Percentiles rank a stretch among this genome's conserved stretches.
These are phyloP conservation scores for Diutina siamensis DNA, from an alignment of 1,139 yeast species.

Conservation along the genomic window DNA sequence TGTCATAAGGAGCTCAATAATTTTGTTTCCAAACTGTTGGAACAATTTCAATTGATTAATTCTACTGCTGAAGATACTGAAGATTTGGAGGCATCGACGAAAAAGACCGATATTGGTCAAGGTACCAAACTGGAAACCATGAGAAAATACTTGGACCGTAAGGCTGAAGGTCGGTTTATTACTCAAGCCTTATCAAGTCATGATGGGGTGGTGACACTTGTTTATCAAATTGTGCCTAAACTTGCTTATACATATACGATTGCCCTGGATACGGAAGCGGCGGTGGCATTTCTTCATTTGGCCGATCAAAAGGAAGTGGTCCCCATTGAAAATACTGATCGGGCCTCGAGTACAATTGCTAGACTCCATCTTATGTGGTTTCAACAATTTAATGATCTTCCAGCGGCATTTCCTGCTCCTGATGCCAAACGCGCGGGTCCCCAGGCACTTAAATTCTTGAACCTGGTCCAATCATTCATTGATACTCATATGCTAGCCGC, in stretches of 20 bases:
- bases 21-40: neutral
- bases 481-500: neutral
- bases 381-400: neutral
- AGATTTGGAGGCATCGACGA: neutral
- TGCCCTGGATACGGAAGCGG: conserved; percentile 1
- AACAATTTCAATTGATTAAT: conserved; percentile 2
- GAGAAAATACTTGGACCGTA: neutral
- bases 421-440: neutral
- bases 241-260: neutral
- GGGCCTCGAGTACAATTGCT: neutral
- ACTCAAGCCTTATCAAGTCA: neutral
- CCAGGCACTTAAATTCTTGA: neutral
- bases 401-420: neutral
- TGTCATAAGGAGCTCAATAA: neutral
- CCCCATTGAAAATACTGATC: neutral
- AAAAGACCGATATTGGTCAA: neutral
- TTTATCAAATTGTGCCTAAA: neutral
- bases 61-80: conserved; percentile 2
- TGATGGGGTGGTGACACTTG: neutral
- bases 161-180: conserved; percentile 1
- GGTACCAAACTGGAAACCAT: neutral
- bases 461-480: neutral
- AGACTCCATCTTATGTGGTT: conserved; percentile 1
- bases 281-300: neutral
- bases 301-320: neutral